A percentile compares a stretch with the other conserved stretches of the same genome.
These are phyloP conservation scores for Cupressus sempervirens DNA, from an alignment of 75 land plant genomes.

Conservation along the genomic window DNA sequence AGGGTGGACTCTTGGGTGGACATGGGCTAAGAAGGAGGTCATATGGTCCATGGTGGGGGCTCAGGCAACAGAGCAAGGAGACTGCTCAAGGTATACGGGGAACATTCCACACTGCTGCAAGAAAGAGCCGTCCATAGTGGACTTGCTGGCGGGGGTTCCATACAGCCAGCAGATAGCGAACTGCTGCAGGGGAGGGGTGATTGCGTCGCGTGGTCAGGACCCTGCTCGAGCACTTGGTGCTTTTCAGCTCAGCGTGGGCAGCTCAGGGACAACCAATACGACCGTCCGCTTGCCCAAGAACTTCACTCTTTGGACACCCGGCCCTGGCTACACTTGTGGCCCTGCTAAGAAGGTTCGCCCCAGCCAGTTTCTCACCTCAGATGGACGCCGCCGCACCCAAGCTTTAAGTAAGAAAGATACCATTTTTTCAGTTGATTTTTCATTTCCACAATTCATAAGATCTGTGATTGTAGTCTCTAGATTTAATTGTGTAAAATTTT, in stretches of 20 bases:
- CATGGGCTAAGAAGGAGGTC: slow-evolving; percentile 74
- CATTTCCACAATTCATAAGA: no score
- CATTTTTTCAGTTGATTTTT: not conserved
- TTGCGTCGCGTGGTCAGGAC: slow-evolving; percentile 60
- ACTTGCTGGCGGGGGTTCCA: slow-evolving; percentile 67
- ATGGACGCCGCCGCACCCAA: slow-evolving; percentile 48
- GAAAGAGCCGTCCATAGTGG: slow-evolving; percentile 46
- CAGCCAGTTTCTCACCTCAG: slow-evolving; percentile 36
- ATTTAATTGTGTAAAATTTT: no score
- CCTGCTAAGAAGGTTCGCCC: slow-evolving; percentile 53
- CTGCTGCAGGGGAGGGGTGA: slow-evolving; percentile 78
- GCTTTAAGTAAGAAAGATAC: slow-evolving; percentile 41
- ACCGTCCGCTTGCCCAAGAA: slow-evolving; percentile 58
- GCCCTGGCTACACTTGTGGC: slow-evolving; percentile 69
- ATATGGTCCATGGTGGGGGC: slow-evolving; percentile 81
- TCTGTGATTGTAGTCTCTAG: no score
- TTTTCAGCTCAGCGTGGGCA: slow-evolving; percentile 60
- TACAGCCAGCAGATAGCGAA: slow-evolving; percentile 62
- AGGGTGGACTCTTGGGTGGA: slow-evolving; percentile 75
- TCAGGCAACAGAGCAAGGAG: slow-evolving; percentile 72
- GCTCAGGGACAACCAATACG: slow-evolving; percentile 52
- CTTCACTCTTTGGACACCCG: slow-evolving; percentile 54
- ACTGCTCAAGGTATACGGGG: slow-evolving; percentile 62
- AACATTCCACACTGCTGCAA: slow-evolving; percentile 71
- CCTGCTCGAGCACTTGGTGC: slow-evolving; percentile 43